These are phyloP conservation scores for Melaleuca quinquenervia DNA, from an alignment of 345 rosid species.

Conservation along the genomic window DNA sequence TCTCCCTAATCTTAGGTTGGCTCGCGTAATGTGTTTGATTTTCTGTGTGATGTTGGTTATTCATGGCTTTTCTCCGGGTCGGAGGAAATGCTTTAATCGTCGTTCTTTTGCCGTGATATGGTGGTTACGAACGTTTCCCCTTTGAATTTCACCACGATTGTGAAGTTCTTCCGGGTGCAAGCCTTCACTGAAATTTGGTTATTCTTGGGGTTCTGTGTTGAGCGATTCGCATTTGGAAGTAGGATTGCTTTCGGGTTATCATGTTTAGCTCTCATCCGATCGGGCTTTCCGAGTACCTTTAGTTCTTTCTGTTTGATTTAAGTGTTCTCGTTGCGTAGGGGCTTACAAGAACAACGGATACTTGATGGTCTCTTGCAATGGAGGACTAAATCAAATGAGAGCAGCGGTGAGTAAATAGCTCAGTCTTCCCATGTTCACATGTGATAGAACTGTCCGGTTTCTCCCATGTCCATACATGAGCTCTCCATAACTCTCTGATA, in stretches of 20 bases:
- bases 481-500: not conserved
- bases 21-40: not conserved
- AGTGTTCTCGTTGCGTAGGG: slow-evolving; percentile 29
- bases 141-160: not conserved
- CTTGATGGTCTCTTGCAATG: slow-evolving; percentile 65
- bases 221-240: not conserved
- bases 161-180: not conserved
- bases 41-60: not conserved
- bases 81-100: not conserved
- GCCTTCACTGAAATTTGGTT: not conserved
- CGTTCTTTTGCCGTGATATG: not conserved
- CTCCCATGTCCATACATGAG: not conserved
- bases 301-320: not conserved
- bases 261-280: not conserved
- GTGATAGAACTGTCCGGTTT: not conserved
- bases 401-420: slow-evolving; percentile 8
- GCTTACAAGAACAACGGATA: slow-evolving; percentile 90
- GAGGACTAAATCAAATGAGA: slow-evolving; percentile 24
- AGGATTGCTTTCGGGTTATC: not conserved
- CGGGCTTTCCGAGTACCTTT: not conserved
- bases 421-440: not conserved
- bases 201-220: not conserved
- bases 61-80: not conserved
- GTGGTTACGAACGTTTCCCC: not conserved
- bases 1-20: not conserved